phyloP scores from a whole-genome alignment of 805 yeast species.

The Candida loeiensis region DNA sequence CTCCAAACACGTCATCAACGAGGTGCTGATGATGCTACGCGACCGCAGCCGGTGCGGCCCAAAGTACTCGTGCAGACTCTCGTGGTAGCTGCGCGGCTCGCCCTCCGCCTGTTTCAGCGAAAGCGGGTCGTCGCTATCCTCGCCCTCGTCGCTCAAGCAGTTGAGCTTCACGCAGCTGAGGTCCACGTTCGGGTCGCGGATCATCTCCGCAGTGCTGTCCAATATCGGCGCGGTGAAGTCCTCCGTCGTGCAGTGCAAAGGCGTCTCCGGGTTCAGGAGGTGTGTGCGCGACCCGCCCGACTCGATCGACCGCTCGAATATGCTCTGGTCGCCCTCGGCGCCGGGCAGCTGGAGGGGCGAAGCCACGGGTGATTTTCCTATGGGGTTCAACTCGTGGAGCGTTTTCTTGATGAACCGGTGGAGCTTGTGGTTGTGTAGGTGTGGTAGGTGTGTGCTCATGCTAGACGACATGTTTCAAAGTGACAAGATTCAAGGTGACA shows the following conservation, averaged over 20 bases:
- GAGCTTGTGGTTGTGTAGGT: slow-evolving; percentile 7
- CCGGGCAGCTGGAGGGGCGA: background rate
- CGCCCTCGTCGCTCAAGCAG: slow-evolving; percentile 13
- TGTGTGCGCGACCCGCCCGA: slow-evolving; percentile 8
- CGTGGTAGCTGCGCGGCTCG: slow-evolving; percentile 1
- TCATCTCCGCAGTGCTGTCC: slow-evolving; percentile 29
- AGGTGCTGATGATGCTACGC: slow-evolving; percentile 20
- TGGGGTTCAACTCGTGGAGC: slow-evolving; percentile 7
- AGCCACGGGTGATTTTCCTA: background rate
- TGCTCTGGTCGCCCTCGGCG: slow-evolving; percentile 4
- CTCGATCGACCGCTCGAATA: slow-evolving; percentile 14
- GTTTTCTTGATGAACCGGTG: slow-evolving; percentile 14
- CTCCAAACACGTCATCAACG: slow-evolving; percentile 20
- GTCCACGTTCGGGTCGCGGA: slow-evolving; percentile 25
- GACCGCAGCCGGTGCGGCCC: slow-evolving; percentile 14
- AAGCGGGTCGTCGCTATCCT: slow-evolving; percentile 8
- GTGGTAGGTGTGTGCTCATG: background rate
- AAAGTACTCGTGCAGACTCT: slow-evolving; percentile 3
- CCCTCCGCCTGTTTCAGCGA: background rate
- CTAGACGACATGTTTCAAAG: too few species aligned
- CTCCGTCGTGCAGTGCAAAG: slow-evolving; percentile 26
- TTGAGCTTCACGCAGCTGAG: slow-evolving; percentile 22
- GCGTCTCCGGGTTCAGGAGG: slow-evolving; percentile 15
- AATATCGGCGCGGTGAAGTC: slow-evolving; percentile 30
- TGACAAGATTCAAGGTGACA: too few species aligned